Evolutionary conservation across 176 grass and related monocot species (phyloP).

Genomic region (Canna indica): DNA sequence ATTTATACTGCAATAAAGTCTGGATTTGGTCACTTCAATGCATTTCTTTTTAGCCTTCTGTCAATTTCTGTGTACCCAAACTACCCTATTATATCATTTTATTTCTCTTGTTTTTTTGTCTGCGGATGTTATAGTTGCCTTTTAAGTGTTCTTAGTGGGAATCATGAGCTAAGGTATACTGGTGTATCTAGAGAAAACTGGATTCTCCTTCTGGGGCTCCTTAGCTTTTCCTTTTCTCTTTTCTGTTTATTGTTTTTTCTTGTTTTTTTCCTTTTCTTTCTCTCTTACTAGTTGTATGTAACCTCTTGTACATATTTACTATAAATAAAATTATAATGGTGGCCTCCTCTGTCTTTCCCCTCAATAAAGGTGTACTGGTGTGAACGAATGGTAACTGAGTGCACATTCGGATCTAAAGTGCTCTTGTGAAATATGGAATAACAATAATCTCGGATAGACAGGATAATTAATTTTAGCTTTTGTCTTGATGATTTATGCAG

Average conservation of each 20-base stretch:
- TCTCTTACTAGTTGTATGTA: no score
- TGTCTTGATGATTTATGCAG: constrained; percentile 25
- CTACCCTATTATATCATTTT: no score
- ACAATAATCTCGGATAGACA: neutral
- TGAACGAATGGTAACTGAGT: neutral
- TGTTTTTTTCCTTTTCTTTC: no score
- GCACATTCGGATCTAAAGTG: neutral
- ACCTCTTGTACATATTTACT: no score
- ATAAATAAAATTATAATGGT: no score
- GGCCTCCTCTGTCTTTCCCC: no score
- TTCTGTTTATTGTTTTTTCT: no score
- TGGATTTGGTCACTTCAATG: neutral
- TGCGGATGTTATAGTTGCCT: neutral
- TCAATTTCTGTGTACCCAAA: neutral
- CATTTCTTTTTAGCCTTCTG: neutral
- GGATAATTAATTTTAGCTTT: neutral
- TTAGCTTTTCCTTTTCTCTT: no score
- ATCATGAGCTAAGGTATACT: neutral
- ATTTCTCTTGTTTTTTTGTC: no score
- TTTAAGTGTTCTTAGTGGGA: neutral
- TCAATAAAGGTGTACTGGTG: neutral
- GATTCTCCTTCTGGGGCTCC: no score
- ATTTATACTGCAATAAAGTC: neutral
- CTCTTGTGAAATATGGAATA: neutral
- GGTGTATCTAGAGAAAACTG: no score